Percentiles rank a stretch among this genome's conserved stretches.
Conservation (phyloP, 805 yeast species). For the Zygoascus bituminiphila region DNA sequence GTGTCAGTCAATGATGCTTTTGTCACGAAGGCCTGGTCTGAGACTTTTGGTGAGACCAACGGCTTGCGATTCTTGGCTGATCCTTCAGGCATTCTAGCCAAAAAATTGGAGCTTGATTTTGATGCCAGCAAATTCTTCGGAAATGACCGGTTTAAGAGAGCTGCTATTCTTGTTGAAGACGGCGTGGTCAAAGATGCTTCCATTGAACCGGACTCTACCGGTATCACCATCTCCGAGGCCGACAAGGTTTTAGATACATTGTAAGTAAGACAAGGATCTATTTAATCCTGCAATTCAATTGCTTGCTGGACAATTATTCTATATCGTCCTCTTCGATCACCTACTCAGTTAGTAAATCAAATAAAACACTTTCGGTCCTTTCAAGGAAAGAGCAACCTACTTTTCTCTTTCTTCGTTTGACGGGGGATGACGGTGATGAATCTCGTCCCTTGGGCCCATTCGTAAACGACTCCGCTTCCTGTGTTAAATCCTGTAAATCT, state of each 20-base stretch:
- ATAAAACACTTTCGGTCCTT: not conserved
- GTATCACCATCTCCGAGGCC: conserved; percentile 39
- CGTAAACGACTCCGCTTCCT: conserved; percentile 14
- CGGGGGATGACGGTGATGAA: not conserved
- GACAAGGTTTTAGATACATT: conserved; percentile 23
- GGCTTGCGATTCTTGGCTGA: conserved; percentile 63
- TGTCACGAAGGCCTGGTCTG: conserved; percentile 76
- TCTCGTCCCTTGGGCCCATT: not conserved
- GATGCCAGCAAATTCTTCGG: conserved; percentile 78
- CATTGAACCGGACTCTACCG: conserved; percentile 74
- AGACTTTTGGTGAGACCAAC: conserved; percentile 24
- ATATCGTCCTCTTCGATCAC: not conserved
- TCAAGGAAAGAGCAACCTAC: not conserved
- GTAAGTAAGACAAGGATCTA: conserved; percentile 13
- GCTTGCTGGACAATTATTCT: too few relatives aligned
- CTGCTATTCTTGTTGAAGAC: conserved; percentile 65
- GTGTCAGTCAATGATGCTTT: conserved; percentile 83
- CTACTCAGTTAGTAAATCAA: conserved; percentile 1
- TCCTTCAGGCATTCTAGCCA: conserved; percentile 65
- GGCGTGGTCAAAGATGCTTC: conserved; percentile 61
- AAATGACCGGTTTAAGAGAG: conserved; percentile 63
- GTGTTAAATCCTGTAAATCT: conserved; percentile 19
- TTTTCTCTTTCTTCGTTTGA: not conserved
- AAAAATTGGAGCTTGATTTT: conserved; percentile 54
- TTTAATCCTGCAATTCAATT: too few relatives aligned